A percentile compares a stretch with the other conserved stretches of the same genome.
phyloP scores from a whole-genome alignment of 2,329 filamentous ascomycete genomes.

The Exophiala viscosa region DNA sequence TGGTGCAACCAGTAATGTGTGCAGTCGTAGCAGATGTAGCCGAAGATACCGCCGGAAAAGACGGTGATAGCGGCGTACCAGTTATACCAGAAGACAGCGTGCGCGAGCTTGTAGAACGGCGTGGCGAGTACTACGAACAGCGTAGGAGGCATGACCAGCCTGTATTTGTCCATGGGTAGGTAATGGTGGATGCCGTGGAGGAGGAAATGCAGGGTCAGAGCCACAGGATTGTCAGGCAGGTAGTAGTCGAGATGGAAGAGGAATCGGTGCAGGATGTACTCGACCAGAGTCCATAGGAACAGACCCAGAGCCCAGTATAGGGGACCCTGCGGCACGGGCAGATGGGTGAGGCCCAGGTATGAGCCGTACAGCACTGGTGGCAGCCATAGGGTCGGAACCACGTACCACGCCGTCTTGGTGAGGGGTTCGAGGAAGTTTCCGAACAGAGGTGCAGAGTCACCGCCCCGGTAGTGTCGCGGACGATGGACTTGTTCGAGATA shows the following conservation, averaged over 20 bases:
- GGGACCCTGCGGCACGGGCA: slow-evolving; percentile 43
- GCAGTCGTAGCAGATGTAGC: slow-evolving; percentile 93
- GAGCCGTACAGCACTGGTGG: slow-evolving; percentile 74
- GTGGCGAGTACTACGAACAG: slow-evolving; percentile 78
- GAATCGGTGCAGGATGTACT: slow-evolving; percentile 84
- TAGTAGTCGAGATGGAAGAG: slow-evolving; percentile 92
- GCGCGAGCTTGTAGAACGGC: slow-evolving; percentile 91
- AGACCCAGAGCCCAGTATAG: slow-evolving; percentile 69
- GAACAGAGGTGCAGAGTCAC: slow-evolving; percentile 86
- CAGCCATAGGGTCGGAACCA: slow-evolving; percentile 79
- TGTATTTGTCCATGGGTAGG: slow-evolving; percentile 96
- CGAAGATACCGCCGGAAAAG: slow-evolving; percentile 87
- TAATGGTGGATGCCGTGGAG: slow-evolving; percentile 98
- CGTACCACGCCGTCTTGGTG: slow-evolving; percentile 90
- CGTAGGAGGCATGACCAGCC: slow-evolving; percentile 93
- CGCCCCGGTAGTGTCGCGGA: slow-evolving; percentile 91
- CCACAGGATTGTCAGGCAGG: slow-evolving; percentile 87
- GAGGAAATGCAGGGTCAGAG: slow-evolving; percentile 81
- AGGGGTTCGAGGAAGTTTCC: slow-evolving; percentile 99
- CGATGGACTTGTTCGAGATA: slow-evolving; percentile 95
- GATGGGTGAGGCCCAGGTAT: slow-evolving; percentile 59
- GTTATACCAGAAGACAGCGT: slow-evolving; percentile 74
- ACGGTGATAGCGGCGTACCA: slow-evolving; percentile 77
- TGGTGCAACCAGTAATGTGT: slow-evolving; percentile 99
- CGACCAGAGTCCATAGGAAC: slow-evolving; percentile 80